phyloP scores from a whole-genome alignment of 2,329 filamentous ascomycete genomes.

The Cercospora sp. region DNA sequence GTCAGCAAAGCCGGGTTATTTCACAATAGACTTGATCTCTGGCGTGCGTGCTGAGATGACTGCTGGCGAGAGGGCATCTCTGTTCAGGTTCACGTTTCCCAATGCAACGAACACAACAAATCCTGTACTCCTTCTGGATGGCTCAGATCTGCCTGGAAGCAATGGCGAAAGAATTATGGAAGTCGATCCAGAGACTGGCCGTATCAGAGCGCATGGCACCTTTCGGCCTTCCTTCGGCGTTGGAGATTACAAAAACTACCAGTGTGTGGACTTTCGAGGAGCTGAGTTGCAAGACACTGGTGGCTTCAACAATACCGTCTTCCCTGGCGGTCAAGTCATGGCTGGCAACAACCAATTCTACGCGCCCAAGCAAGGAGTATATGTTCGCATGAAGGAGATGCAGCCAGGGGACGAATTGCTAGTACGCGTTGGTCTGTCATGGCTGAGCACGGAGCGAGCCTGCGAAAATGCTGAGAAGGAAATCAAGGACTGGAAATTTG shows the following conservation, averaged over 20 bases:
- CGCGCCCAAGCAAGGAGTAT: conserved; percentile 27
- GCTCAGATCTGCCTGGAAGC: conserved; percentile 57
- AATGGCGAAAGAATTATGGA: conserved; percentile 52
- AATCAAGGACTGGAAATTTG: conserved; percentile 65
- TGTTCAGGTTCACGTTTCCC: conserved; percentile 61
- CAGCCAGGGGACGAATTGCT: conserved; percentile 51
- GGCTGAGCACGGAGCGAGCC: conserved; percentile 64
- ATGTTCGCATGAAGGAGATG: conserved; percentile 37
- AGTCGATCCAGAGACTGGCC: conserved; percentile 53
- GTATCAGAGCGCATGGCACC: conserved; percentile 58
- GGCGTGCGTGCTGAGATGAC: conserved; percentile 62
- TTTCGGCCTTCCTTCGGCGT: conserved; percentile 64
- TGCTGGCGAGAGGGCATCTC: conserved; percentile 55
- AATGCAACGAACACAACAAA: conserved; percentile 38
- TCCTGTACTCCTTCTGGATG: conserved; percentile 59
- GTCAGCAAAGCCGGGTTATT: conserved; percentile 60
- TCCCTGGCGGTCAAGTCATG: conserved; percentile 41
- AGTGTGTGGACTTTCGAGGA: conserved; percentile 60
- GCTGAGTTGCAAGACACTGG: conserved; percentile 56
- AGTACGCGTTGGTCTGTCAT: conserved; percentile 67
- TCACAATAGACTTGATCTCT: conserved; percentile 56
- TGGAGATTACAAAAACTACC: conserved; percentile 57
- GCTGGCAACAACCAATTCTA: conserved; percentile 38
- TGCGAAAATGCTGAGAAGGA: conserved; percentile 67
- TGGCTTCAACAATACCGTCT: conserved; percentile 55